Evolutionary conservation across 257 asterid genomes (phyloP).

Genomic region (Mitragyna speciosa): DNA sequence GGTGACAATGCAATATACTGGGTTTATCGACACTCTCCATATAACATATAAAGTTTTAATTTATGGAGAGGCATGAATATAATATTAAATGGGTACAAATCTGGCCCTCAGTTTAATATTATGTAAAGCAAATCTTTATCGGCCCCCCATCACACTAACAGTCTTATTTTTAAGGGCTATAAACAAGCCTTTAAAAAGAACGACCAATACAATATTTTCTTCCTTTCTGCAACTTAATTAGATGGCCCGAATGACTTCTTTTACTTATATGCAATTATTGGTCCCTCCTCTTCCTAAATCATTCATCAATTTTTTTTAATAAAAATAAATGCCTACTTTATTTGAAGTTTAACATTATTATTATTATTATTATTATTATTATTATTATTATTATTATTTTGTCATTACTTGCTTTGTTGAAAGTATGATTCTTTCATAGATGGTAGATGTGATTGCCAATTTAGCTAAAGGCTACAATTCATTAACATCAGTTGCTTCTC

Average conservation of each 20-base stretch:
- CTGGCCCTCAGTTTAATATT: too few relatives aligned
- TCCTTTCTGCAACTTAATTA: background rate
- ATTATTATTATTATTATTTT: too few relatives aligned
- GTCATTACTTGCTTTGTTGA: conserved; percentile 8
- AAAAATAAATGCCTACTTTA: conserved; percentile 4
- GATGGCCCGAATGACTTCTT: background rate
- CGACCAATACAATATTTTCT: background rate
- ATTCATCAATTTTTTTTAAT: background rate
- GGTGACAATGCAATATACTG: too few relatives aligned
- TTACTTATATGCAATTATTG: background rate
- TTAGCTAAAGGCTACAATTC: background rate
- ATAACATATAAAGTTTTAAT: background rate
- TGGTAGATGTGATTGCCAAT: background rate
- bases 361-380: background rate
- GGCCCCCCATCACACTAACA: background rate
- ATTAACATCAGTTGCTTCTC: background rate
- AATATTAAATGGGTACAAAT: background rate
- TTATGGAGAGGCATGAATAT: background rate
- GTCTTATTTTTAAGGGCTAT: background rate
- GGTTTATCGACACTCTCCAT: background rate
- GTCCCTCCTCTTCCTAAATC: background rate
- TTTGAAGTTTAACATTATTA: background rate
- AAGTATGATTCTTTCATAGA: background rate
- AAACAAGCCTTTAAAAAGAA: background rate
- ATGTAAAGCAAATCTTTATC: background rate